Evolutionary conservation across 2,329 filamentous ascomycete species (phyloP).

Genomic region (Sporothrix brasiliensis): DNA sequence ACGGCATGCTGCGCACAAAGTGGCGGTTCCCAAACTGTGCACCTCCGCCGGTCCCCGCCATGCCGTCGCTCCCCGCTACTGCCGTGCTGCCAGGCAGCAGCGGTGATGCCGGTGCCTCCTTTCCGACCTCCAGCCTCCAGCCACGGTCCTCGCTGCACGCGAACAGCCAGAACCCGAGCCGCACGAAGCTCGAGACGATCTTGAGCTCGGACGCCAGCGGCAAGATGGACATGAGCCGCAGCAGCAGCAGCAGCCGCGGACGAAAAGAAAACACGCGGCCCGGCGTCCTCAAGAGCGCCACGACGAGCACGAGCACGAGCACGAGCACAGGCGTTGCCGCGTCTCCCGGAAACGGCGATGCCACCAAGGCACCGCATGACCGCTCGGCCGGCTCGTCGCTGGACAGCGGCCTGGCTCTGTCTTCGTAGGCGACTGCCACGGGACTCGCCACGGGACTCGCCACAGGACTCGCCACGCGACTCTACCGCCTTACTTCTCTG

Average conservation of each 20-base stretch:
- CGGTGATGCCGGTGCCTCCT: background rate
- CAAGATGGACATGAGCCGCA: slow-evolving; percentile 35
- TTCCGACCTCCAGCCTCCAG: background rate
- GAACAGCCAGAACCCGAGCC: slow-evolving; percentile 28
- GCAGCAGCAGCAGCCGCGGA: slow-evolving; percentile 37
- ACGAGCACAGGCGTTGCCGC: background rate
- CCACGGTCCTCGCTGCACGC: background rate
- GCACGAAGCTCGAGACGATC: slow-evolving; percentile 54
- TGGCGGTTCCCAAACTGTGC: slow-evolving; percentile 30
- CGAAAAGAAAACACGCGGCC: slow-evolving; percentile 26
- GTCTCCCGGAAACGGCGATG: background rate
- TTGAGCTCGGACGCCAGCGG: slow-evolving; percentile 47
- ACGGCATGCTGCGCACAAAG: slow-evolving; percentile 37
- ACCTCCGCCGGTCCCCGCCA: slow-evolving; percentile 33
- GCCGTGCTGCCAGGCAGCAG: slow-evolving; percentile 14
- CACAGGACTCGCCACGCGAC: background rate
- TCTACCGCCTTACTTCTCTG: background rate
- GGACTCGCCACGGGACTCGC: background rate
- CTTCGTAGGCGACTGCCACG: slow-evolving; percentile 26
- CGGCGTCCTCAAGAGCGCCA: background rate
- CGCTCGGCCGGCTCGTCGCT: slow-evolving; percentile 37
- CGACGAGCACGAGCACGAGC: background rate
- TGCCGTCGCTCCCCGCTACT: slow-evolving; percentile 42
- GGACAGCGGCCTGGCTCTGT: slow-evolving; percentile 40
- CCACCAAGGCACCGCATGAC: slow-evolving; percentile 22